Percentiles rank a stretch among this genome's conserved stretches.
Conservation (phyloP, 179 eudicot species). For the Patellifolia procumbens region DNA sequence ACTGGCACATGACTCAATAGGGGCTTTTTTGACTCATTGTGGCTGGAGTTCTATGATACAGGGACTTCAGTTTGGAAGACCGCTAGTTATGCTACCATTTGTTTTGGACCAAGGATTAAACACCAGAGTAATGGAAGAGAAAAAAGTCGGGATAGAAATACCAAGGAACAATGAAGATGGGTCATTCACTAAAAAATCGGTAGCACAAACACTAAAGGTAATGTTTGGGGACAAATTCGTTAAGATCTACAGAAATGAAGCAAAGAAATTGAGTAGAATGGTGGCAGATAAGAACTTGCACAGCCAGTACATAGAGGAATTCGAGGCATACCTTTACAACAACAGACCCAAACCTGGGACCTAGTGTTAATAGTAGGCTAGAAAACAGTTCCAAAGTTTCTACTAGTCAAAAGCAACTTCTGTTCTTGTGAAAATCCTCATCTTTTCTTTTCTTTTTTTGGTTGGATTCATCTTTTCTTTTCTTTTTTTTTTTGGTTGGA, state of each 20-base stretch:
- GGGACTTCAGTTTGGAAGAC: conserved; percentile 39
- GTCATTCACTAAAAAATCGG: conserved; percentile 37
- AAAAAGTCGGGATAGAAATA: conserved; percentile 42
- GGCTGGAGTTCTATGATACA: conserved; percentile 48
- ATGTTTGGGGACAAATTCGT: conserved; percentile 40
- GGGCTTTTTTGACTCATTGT: conserved; percentile 55
- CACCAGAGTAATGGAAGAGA: conserved; percentile 42
- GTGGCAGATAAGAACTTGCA: conserved; percentile 32
- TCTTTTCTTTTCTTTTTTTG: not conserved
- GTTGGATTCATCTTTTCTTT: too few species aligned
- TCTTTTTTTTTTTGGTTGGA: too few species aligned
- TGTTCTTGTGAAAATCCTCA: not conserved
- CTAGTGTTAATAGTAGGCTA: not conserved
- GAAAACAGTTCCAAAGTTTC: conserved; percentile 3
- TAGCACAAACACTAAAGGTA: conserved; percentile 39
- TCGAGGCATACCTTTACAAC: conserved; percentile 28
- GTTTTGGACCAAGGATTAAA: conserved; percentile 38
- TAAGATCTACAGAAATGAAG: conserved; percentile 34
- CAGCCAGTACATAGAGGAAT: conserved; percentile 27
- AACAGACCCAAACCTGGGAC: conserved; percentile 22
- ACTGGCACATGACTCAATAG: conserved; percentile 49
- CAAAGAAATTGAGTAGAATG: conserved; percentile 39
- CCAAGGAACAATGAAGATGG: conserved; percentile 50
- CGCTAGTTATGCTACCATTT: conserved; percentile 36
- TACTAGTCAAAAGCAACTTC: not conserved